Percentiles rank a stretch among this genome's conserved stretches.
Evolutionary conservation across 2,329 filamentous ascomycete genomes (phyloP).

Genomic region (Sporothrix phasma): DNA sequence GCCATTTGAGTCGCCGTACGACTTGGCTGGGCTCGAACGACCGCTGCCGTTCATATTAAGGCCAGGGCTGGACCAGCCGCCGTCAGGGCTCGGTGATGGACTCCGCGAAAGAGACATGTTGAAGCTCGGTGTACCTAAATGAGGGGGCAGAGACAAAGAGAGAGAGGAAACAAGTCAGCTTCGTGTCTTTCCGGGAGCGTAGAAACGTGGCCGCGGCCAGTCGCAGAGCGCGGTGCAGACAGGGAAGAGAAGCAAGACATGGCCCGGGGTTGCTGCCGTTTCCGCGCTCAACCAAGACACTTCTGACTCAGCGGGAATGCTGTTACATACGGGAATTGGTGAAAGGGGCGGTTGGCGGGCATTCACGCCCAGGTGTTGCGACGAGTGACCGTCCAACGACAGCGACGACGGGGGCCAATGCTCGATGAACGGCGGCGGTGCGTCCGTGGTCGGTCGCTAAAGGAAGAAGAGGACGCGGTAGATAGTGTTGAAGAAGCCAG

Average conservation of each 20-base stretch:
- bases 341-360: constrained; percentile 35
- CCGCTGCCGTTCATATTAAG: constrained; percentile 14
- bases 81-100: constrained; percentile 72
- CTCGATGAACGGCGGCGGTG: constrained; percentile 33
- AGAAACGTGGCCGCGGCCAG: background rate
- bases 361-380: constrained; percentile 31
- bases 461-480: constrained; percentile 45
- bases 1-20: constrained; percentile 45
- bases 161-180: background rate
- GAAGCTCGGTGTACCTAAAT: constrained; percentile 43
- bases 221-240: background rate
- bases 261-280: background rate
- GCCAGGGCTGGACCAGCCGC: constrained; percentile 63
- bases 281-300: background rate
- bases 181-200: constrained; percentile 3
- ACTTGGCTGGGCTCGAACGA: constrained; percentile 51
- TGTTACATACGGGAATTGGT: constrained; percentile 42
- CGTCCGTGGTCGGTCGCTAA: constrained; percentile 39
- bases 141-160: background rate
- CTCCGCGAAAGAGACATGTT: constrained; percentile 80
- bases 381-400: constrained; percentile 26
- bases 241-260: constrained; percentile 4
- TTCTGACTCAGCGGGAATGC: background rate
- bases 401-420: constrained; percentile 22
- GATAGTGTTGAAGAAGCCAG: constrained; percentile 42